These are phyloP conservation scores for Eucalyptus brandiana DNA, from an alignment of 345 rosid species.

Conservation along the genomic window DNA sequence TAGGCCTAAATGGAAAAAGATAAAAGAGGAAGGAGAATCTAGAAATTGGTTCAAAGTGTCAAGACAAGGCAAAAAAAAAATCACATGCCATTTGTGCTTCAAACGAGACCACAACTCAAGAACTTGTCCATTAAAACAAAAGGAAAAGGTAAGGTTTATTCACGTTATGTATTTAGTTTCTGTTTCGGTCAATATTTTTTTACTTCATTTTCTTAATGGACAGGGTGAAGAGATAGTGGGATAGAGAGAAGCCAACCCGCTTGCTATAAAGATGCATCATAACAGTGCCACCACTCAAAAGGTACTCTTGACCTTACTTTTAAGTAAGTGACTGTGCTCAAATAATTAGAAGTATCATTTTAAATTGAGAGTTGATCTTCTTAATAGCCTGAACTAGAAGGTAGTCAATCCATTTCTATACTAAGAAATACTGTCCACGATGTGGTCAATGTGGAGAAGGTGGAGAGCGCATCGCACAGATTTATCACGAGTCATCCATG, in stretches of 20 bases:
- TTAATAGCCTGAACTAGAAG: not conserved
- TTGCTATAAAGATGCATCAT: too few relatives aligned
- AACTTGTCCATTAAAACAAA: too few relatives aligned
- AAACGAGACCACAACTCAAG: not conserved
- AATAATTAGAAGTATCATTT: too few relatives aligned
- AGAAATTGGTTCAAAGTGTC: not conserved
- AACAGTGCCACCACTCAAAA: not conserved
- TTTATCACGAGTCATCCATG: accelerated
- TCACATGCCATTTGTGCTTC: not conserved
- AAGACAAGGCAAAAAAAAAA: not conserved
- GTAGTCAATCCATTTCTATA: not conserved
- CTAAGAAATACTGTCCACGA: not conserved
- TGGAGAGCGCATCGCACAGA: not conserved
- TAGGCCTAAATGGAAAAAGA: not conserved
- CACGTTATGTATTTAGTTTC: too few relatives aligned
- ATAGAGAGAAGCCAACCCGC: not conserved
- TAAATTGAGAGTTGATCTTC: not conserved
- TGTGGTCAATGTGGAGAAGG: not conserved
- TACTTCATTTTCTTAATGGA: too few relatives aligned
- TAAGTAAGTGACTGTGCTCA: too few relatives aligned
- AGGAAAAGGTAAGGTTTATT: not conserved
- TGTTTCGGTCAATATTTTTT: too few relatives aligned
- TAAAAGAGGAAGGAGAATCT: not conserved
- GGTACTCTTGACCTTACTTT: not conserved
- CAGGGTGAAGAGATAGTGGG: not conserved